A percentile compares a stretch with the other conserved stretches of the same genome.
Conservation (phyloP, 148 eudicot genomes). For the Diospyros lotus region DNA sequence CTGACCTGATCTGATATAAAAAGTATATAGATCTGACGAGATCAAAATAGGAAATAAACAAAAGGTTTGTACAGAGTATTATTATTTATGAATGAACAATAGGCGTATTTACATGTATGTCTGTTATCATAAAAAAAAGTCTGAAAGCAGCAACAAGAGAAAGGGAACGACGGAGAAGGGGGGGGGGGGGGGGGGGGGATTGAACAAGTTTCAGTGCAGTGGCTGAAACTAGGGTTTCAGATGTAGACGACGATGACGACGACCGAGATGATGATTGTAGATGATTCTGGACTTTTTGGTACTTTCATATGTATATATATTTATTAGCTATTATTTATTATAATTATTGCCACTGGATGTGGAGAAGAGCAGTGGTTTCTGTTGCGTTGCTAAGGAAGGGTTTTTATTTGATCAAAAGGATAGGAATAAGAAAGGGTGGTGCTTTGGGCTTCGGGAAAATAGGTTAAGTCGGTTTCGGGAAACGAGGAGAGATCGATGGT, state of each 20-base stretch:
- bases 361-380: too few species aligned
- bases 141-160: not conserved
- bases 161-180: not conserved
- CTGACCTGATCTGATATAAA: not conserved
- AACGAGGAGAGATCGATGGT: too few species aligned
- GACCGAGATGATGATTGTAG: too few species aligned
- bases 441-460: too few species aligned
- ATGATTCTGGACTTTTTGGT: constrained; percentile 6
- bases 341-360: too few species aligned
- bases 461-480: too few species aligned
- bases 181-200: too few species aligned
- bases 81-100: not conserved
- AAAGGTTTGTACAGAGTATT: not conserved
- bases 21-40: not conserved
- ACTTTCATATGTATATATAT: constrained; percentile 5
- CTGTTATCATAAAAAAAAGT: not conserved
- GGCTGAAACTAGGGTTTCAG: constrained; percentile 9
- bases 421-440: too few species aligned
- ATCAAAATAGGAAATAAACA: not conserved
- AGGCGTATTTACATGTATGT: not conserved
- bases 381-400: too few species aligned
- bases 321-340: too few species aligned
- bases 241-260: too few species aligned
- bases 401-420: too few species aligned
- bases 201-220: not conserved